Evolutionary conservation across 1,284 basidiomycete genomes (phyloP), one percentile per base, ranked within the genome.

Genomic region (Hemileia vastatrix): DNA sequence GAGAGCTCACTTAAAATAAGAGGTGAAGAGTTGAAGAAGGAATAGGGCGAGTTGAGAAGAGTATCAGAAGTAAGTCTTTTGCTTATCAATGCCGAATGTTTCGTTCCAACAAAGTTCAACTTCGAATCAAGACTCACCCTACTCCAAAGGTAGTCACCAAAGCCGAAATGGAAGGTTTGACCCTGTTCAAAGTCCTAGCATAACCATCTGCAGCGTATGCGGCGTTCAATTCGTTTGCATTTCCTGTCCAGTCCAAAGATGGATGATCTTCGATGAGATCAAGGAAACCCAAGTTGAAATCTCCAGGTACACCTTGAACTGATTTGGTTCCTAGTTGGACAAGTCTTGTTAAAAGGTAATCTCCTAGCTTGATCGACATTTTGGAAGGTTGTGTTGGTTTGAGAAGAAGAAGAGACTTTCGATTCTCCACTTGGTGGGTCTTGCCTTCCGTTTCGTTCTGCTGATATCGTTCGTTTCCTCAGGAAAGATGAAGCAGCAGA

Each of bases 121-220:
- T 89, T 55, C 87, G 84, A 3, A 88, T 89, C 50, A 85, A 87
- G 36, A 90, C 78, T 77, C 90, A 92, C 52, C 90, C 92, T 9
- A 95, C 92, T 65, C 91, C 91, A 69, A 91, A 93, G 1, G 90
- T 92, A 9, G 78, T 76, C 43, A 72, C 70, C 0, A 67, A 40
- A 60, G 67, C 66, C n/a, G 65, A 53, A 32, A 68, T 24, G 21
- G 65, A 24, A 19, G 52, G 43, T 40, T 32, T 13, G 6, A 57
- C 18, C 33, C 36, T 33, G 27, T 9, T 4, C 19, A 27, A 3
- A 18, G 47, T n/a, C 57, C 92, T 83, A 31, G 92, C 88, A 72
- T 95, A 95, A 19, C 92, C 93, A 73, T 97, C 92, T 0, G 88
- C 88, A n/a, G 90, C 90, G 75, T 95, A 95, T 0, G 89, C 67